Conservation (phyloP, 768 basidiomycete species). For the Sarcomyxa edulis region DNA sequence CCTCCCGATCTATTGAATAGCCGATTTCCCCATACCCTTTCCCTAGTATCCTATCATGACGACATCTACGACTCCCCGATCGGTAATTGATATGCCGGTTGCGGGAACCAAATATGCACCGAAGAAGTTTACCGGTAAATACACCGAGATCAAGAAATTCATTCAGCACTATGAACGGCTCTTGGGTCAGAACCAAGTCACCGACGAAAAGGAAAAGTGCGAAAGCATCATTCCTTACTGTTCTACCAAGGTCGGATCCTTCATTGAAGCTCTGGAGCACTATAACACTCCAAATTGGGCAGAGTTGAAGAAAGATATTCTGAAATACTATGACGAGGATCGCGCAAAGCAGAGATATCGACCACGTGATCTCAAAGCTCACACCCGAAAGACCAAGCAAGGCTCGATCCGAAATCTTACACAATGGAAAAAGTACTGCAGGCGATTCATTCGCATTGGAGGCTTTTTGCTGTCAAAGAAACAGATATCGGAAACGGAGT, state of each 20-base stretch:
- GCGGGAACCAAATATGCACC: conserved; percentile 1
- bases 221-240: conserved; percentile 1
- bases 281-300: not conserved
- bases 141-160: not conserved
- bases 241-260: not conserved
- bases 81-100: too few species aligned
- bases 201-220: not conserved
- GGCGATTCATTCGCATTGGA: conserved; percentile 6
- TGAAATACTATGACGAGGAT: conserved; percentile 2
- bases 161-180: not conserved
- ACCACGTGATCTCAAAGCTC: too few species aligned
- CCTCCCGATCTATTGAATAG: too few species aligned
- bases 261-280: conserved; percentile 1
- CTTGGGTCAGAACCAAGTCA: not conserved
- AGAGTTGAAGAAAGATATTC: not conserved
- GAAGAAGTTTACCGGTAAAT: not conserved
- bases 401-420: conserved; percentile 3
- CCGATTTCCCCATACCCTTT: too few species aligned
- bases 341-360: not conserved
- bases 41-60: too few species aligned
- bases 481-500: conserved; percentile 6
- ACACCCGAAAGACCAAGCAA: too few species aligned
- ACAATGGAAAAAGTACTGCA: conserved; percentile 7
- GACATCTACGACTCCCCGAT: too few species aligned
- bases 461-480: conserved; percentile 7